phyloP scores from a whole-genome alignment of 306 rosid genomes.

The Fagus crenata region DNA sequence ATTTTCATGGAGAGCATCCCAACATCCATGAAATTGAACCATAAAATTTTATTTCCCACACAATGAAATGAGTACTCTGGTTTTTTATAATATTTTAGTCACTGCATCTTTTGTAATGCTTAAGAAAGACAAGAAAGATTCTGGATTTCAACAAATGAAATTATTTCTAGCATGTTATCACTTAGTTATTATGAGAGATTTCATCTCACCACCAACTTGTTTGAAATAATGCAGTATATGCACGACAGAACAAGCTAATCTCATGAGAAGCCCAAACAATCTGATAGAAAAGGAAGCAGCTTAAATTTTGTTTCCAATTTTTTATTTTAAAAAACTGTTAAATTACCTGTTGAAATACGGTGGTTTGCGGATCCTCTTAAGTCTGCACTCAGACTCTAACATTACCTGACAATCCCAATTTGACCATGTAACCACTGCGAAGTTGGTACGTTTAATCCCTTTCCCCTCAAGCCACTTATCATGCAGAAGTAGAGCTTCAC shows the following conservation, averaged over 20 bases:
- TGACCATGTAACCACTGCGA: slow-evolving; percentile 36
- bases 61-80: background rate
- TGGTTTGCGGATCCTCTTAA: slow-evolving; percentile 31
- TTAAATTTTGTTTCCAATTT: slow-evolving; percentile 1
- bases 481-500: slow-evolving; percentile 29
- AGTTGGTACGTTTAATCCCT: slow-evolving; percentile 29
- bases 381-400: slow-evolving; percentile 35
- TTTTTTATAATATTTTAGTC: background rate
- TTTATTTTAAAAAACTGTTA: background rate
- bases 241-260: background rate
- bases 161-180: background rate
- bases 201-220: background rate
- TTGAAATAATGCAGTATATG: background rate
- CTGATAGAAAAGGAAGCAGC: background rate
- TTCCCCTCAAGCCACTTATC: slow-evolving; percentile 33
- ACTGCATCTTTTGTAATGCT: background rate
- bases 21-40: background rate
- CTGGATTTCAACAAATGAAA: background rate
- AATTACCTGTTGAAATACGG: slow-evolving; percentile 29
- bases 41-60: slow-evolving; percentile 10
- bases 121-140: background rate
- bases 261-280: background rate
- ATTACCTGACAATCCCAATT: slow-evolving; percentile 38
- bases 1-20: background rate
- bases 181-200: background rate